Percentiles rank a stretch among this genome's conserved stretches.
Conservation (phyloP, 2,329 filamentous ascomycete species). For the Ascocoryne sarcoides region DNA sequence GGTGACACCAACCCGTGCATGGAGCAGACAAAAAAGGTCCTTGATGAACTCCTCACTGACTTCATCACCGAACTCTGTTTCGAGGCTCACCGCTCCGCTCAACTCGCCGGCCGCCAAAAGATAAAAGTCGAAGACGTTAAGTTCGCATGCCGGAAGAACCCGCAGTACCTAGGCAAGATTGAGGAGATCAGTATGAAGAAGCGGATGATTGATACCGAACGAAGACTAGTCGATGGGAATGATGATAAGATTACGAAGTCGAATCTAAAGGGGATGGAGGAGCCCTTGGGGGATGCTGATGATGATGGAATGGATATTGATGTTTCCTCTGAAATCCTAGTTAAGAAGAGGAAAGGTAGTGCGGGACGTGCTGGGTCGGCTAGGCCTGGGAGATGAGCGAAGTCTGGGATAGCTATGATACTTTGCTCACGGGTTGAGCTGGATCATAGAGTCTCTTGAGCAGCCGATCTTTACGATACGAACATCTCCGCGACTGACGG, state of each 20-base stretch:
- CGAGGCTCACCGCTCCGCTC: constrained; percentile 75
- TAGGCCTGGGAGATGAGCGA: too few species aligned
- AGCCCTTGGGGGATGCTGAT: constrained; percentile 44
- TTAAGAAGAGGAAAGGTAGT: too few species aligned
- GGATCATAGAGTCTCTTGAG: too few species aligned
- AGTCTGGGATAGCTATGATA: too few species aligned
- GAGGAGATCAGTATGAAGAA: constrained; percentile 85
- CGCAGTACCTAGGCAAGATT: constrained; percentile 77
- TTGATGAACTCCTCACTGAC: constrained; percentile 94
- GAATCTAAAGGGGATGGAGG: constrained; percentile 33
- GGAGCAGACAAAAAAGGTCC: constrained; percentile 71
- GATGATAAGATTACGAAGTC: constrained; percentile 53
- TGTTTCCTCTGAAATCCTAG: too few species aligned
- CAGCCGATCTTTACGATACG: too few species aligned
- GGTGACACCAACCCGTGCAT: constrained; percentile 73
- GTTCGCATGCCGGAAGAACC: constrained; percentile 81
- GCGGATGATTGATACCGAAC: constrained; percentile 71
- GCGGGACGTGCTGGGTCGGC: too few species aligned
- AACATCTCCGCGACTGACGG: too few species aligned
- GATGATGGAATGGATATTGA: constrained; percentile 41
- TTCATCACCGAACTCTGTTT: constrained; percentile 93
- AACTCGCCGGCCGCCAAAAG: constrained; percentile 84
- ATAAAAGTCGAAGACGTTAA: constrained; percentile 98
- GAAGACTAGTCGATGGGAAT: constrained; percentile 65
- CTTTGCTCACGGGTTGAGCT: too few species aligned